These are phyloP conservation scores for Zostera marina DNA, from an alignment of 116 monocot species.

Conservation along the genomic window DNA sequence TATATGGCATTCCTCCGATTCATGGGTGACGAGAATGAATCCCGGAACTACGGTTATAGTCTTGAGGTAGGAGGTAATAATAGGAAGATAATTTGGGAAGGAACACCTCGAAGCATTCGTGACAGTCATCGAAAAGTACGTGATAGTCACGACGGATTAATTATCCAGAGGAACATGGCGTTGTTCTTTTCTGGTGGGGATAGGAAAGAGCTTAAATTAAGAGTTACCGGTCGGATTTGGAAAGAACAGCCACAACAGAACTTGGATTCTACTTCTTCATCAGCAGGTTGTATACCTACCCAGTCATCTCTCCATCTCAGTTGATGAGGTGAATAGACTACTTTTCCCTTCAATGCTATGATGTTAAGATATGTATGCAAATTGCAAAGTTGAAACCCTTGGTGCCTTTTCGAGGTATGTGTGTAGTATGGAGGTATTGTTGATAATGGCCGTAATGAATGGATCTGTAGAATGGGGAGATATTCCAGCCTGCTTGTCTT, in stretches of 20 bases:
- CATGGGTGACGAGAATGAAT: conserved; percentile 48
- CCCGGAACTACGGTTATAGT: conserved; percentile 29
- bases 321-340: no score
- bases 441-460: no score
- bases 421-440: no score
- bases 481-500: no score
- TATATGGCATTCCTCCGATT: conserved; percentile 62
- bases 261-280: background rate
- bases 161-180: conserved; percentile 31
- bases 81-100: conserved; percentile 31
- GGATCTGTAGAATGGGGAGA: no score
- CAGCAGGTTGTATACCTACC: background rate
- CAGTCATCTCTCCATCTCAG: background rate
- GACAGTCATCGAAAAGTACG: conserved; percentile 32
- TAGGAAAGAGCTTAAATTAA: conserved; percentile 26
- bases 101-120: conserved; percentile 29
- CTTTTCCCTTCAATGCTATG: no score
- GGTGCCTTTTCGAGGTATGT: no score
- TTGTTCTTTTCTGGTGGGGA: conserved; percentile 37
- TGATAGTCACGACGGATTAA: conserved; percentile 29
- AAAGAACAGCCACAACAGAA: conserved; percentile 13
- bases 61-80: conserved; percentile 28
- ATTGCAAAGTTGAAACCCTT: no score
- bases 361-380: no score
- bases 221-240: conserved; percentile 30